Base-by-base conservation (phyloP, 2,329 filamentous ascomycete genomes). In the Bretziella fagacearum region DNA sequence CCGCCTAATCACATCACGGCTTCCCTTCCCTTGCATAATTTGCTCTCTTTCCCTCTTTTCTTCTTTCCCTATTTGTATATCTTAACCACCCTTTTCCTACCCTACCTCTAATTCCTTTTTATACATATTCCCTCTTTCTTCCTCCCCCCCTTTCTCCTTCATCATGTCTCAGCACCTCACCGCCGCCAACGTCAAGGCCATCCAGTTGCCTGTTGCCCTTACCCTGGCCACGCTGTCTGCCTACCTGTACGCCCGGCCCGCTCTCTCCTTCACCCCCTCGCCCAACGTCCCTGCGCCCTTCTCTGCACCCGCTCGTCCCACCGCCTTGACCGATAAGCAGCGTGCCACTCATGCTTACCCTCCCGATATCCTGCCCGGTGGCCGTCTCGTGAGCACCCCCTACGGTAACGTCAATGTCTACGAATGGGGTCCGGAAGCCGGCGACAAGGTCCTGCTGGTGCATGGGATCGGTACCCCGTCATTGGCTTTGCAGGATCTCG, bases 401-500 rank as follows among this genome's bases (percentile, higher is more conserved):
- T 86, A 84, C 57, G 84, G 84, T 13, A 73, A 65, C 3, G 73
- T 84, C 52, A 67, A 79, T 39, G 77, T 84, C 2, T 89, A 85
- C 58, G 85, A 93, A 65, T 91, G 79, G 71, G 85, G 85, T 0
- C 81, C 82, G 0, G 69, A 75, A 50, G 63, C 70, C 29, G 84
- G 83, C 1, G 70, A 75, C 23, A 85, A 79, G 56, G 76, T 89
- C 1, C 63, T 93, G 11, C 64, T 93, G 22, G 63, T 93, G 13
- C 85, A 89, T 59, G 85, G 85, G 4, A 87, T 91, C 55, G 82
- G 77, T 43, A 91, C 84, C 4, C 84, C 85, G 0, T 78, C 77
- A 52, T 65, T 87, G 41, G 71, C 81, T 0, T 63, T 89, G 15
- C 77, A 75, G 2, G 69, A 73, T 35, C 59, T 91, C 29, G 81